Percentiles rank a stretch among this genome's conserved stretches.
Conservation (phyloP, 176 grass and related monocot genomes). For the Rhynchospora pubera region DNA sequence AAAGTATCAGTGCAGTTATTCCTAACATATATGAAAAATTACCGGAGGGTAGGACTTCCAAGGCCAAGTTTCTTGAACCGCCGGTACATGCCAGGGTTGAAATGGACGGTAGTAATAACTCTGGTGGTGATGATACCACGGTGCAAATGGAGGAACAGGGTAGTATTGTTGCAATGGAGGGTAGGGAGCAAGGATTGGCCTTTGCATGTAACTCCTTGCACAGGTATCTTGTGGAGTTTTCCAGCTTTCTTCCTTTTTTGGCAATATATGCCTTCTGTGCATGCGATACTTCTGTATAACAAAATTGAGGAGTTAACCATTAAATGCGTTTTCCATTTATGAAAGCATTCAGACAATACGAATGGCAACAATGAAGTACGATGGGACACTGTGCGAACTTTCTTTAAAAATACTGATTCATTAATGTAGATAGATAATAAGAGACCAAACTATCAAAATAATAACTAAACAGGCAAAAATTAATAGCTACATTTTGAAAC, state of each 20-base stretch:
- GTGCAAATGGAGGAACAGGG: not conserved
- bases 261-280: conserved; percentile 31
- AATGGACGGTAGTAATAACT: conserved; percentile 20
- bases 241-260: conserved; percentile 33
- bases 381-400: not conserved
- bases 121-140: conserved; percentile 22
- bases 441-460: not conserved
- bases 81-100: conserved; percentile 30
- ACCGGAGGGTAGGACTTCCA: conserved; percentile 31
- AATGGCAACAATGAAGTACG: not conserved
- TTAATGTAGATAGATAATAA: not conserved
- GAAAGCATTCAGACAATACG: not conserved
- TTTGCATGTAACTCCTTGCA: conserved; percentile 23
- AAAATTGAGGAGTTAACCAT: conserved; percentile 1
- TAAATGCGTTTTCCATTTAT: not conserved
- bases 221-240: not conserved
- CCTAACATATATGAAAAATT: not conserved
- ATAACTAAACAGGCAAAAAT: not conserved
- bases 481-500: not conserved
- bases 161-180: conserved; percentile 31
- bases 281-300: conserved; percentile 38
- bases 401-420: not conserved
- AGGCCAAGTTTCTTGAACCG: conserved; percentile 20
- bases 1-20: too few species aligned
- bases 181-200: conserved; percentile 20